phyloP scores from a whole-genome alignment of 805 yeast genomes.

The Suhomyces sp. region DNA sequence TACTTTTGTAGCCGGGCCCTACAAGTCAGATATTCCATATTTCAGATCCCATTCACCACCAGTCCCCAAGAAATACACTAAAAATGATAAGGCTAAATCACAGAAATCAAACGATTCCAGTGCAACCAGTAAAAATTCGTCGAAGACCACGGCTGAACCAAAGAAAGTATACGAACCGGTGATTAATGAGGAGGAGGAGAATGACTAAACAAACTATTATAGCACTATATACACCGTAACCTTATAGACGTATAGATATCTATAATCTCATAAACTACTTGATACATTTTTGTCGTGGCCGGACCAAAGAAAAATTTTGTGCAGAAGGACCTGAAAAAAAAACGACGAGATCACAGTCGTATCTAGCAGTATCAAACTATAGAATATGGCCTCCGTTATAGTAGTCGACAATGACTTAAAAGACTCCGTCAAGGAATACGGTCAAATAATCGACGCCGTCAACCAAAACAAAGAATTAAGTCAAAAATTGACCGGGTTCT shows the following conservation, averaged over 20 bases:
- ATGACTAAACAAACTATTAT: not conserved
- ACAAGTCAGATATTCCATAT: constrained; percentile 2
- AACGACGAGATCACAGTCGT: not conserved
- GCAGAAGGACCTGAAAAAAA: not conserved
- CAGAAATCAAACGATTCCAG: constrained; percentile 6
- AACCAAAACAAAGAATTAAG: constrained; percentile 28
- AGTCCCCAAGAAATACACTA: constrained; percentile 16
- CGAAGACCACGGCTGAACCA: not conserved
- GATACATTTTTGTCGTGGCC: not conserved
- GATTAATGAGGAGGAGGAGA: constrained; percentile 16
- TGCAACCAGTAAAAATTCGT: not conserved
- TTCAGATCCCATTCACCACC: constrained; percentile 27
- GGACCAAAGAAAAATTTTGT: constrained; percentile 4
- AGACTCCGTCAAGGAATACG: constrained; percentile 40
- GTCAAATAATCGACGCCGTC: constrained; percentile 34
- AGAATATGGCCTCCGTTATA: constrained; percentile 39
- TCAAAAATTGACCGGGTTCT: constrained; percentile 19
- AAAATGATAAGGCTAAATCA: constrained; percentile 12
- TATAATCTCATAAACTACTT: not conserved
- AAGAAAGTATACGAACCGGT: constrained; percentile 13
- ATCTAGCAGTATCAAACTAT: not conserved
- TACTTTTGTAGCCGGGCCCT: constrained; percentile 2
- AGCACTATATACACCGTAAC: not conserved
- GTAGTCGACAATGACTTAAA: constrained; percentile 42
- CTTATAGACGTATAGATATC: not conserved